phyloP scores from a whole-genome alignment of 2,329 filamentous ascomycete species.

The Paecilomyces sp. region DNA sequence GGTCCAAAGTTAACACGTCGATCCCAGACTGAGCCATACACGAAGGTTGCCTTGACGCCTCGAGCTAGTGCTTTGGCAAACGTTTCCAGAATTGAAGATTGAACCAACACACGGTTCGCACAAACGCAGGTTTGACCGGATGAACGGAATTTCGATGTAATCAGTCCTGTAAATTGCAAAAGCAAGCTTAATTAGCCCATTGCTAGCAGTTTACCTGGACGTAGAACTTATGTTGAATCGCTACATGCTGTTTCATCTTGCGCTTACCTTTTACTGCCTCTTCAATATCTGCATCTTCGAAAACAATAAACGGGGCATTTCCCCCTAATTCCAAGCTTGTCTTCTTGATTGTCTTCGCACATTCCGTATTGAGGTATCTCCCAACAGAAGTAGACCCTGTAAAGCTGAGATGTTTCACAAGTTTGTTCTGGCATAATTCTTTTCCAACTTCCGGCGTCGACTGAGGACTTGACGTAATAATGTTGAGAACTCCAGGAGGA shows the following conservation, averaged over 20 bases:
- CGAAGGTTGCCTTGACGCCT: slow-evolving; percentile 27
- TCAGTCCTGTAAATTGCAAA: background rate
- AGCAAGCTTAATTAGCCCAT: too few relatives aligned
- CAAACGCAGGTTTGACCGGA: slow-evolving; percentile 20
- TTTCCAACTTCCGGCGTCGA: slow-evolving; percentile 48
- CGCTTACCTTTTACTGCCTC: slow-evolving; percentile 16
- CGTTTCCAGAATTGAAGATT: slow-evolving; percentile 31
- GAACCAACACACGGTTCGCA: slow-evolving; percentile 35
- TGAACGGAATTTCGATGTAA: slow-evolving; percentile 2
- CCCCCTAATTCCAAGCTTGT: slow-evolving; percentile 37
- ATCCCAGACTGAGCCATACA: slow-evolving; percentile 23
- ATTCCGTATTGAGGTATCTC: slow-evolving; percentile 21
- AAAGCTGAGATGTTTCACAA: slow-evolving; percentile 67
- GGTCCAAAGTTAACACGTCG: slow-evolving; percentile 23
- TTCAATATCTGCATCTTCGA: slow-evolving; percentile 32
- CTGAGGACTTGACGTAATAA: slow-evolving; percentile 59
- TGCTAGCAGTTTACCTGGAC: too few relatives aligned
- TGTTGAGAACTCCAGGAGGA: slow-evolving; percentile 57
- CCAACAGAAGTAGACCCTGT: slow-evolving; percentile 23
- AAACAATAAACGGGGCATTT: slow-evolving; percentile 33
- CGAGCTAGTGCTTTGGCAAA: slow-evolving; percentile 44
- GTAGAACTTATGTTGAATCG: too few relatives aligned
- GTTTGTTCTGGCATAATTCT: slow-evolving; percentile 31
- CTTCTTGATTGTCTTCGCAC: slow-evolving; percentile 29
- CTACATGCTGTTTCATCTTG: background rate